Evolutionary conservation across 108 stramenopile genomes (phyloP), one percentile per base, ranked within the genome.

Genomic region (Nannochloropsis gaditana): DNA sequence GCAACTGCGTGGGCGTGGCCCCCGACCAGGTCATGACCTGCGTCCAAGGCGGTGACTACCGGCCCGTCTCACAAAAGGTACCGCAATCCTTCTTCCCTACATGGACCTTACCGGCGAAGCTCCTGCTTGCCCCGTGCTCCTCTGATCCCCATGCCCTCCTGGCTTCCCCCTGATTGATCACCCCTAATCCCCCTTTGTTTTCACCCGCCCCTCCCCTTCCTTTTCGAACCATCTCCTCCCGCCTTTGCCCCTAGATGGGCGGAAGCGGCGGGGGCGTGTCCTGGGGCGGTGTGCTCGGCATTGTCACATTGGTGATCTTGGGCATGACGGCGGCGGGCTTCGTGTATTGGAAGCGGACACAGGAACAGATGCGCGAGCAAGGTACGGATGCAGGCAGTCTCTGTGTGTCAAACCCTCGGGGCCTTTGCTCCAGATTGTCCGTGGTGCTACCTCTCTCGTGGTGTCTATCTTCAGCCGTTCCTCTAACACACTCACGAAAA

Each of bases 331-430:
- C 83, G 85, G 93, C 90, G 50, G 93, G 94, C 1, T 84, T 91
- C 79, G 90, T 92, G 86, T 94, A 96, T 85, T 94, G 93, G 84
- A 92, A 92, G 89, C 84, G 92, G 84, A 94, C 94, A 47, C 92
- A 93, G 73, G 90, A 90, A 45, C 93, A 94, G 87, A 94, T 95
- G 94, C 92, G 95, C 85, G 93, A 92, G 81, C 89, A 89, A 83
- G 87, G 59, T 73, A 73, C 4, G n/a, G 3, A n/a, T 73, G 3
- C 19, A 73, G 15, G n/a, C 3, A 73, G n/a, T 6, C n/a, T 73
- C 47, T 50, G 47, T 50, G 11, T 15, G 47, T 15, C 15, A 0
- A 50, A 0, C 47, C 10, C 47, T 50, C 47, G 19, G 59, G 59
- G 8, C 31, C 31, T 31, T 31, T 31, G 31, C 31, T 1, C 31